Evolutionary conservation across 257 asterid species (phyloP), one percentile per base, ranked within the genome.

Genomic region (Ilex aquifolium): DNA sequence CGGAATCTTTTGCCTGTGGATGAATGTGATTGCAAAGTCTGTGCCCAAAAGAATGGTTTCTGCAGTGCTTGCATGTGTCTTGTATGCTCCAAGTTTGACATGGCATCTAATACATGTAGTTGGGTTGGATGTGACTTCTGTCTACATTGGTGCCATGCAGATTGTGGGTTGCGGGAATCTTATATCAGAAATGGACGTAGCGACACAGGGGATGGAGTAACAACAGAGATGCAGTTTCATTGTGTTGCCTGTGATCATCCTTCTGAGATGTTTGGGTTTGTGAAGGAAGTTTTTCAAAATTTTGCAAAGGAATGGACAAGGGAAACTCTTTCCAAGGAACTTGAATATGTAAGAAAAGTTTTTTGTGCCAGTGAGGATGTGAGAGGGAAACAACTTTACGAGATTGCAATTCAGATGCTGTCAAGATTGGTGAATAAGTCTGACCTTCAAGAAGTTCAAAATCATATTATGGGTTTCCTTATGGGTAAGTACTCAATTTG

Each of bases 71-170:
- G 99, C 82, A 92, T 89, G 99, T 92, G 99, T 73, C 94, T 92
- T 10, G 95, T 92, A 57, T 92, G 99, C 65, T 92, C 93, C 2
- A 92, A 87, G 82, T 92, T 92, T 74, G 99, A 92, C 77, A 85
- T 70, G 81, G 96, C 97, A 32, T 79, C 93, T 57, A 92, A 89
- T 77, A 92, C 99, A 1, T 92, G 99, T 66, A 85, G 97, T 70
- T 92, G 99, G 99, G 99, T 92, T 39, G 99, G 99, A 13, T 92
- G 99, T 63, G 99, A 92, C 67, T 88, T 92, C 13, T 92, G 99
- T 74, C 79, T 89, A 29, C 99, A 92, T 71, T 92, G 99, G 99
- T 92, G 99, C 77, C 99, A 92, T 69, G 91, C 93, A 2, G 99
- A 92, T 79, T 92, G 99, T 76, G 99, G 97, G 55, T 67, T 92